Conservation (phyloP, 257 asterid genomes). For the Rubia yunnanensis region DNA sequence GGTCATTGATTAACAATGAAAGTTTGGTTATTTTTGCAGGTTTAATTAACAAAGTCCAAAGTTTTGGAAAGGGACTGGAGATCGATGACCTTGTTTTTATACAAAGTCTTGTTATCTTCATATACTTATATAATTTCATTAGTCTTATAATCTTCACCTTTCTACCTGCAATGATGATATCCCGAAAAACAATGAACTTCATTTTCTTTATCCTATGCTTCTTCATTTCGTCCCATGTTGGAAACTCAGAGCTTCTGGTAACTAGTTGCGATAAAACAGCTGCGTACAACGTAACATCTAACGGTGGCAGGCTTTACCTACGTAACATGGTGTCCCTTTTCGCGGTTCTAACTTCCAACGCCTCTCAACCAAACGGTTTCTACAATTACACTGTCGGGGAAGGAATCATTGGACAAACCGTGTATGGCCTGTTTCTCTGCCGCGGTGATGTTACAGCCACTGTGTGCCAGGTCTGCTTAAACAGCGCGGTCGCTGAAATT, state of each 20-base stretch:
- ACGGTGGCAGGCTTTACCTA: slow-evolving; percentile 3
- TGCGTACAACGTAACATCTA: background rate
- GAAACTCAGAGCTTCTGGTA: background rate
- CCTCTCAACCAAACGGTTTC: slow-evolving; percentile 11
- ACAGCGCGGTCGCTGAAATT: background rate
- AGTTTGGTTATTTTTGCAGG: too few relatives aligned
- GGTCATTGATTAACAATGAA: too few relatives aligned
- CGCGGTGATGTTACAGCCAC: slow-evolving; percentile 12
- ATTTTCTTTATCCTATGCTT: background rate
- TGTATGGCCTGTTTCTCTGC: slow-evolving; percentile 19
- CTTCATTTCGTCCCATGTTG: background rate
- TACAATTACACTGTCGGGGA: slow-evolving; percentile 3
- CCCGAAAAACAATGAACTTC: background rate
- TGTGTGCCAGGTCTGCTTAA: slow-evolving; percentile 11
- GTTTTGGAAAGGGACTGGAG: too few relatives aligned
- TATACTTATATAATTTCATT: too few relatives aligned
- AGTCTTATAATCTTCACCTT: too few relatives aligned
- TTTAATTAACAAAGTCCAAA: too few relatives aligned
- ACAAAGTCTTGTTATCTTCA: too few relatives aligned
- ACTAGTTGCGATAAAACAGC: background rate
- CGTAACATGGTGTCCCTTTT: slow-evolving; percentile 9
- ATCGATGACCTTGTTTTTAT: too few relatives aligned
- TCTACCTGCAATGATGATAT: background rate
- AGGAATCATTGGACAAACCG: background rate
- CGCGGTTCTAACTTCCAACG: slow-evolving; percentile 5